Conservation (phyloP, 768 basidiomycete species). For the Podaxis carcinomalis region DNA sequence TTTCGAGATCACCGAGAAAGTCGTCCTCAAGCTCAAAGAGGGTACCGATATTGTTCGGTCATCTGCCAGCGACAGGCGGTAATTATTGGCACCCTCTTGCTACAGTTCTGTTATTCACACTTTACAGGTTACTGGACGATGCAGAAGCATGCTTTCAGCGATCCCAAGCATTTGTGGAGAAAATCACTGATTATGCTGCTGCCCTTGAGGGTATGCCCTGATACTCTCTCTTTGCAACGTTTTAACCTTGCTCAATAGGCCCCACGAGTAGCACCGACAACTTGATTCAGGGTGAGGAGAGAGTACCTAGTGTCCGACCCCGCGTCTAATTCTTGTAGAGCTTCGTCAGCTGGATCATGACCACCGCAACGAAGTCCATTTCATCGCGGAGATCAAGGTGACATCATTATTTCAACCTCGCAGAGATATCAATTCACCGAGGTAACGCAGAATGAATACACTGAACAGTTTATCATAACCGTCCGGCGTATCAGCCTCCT, state of each 20-base stretch:
- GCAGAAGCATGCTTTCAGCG: slow-evolving; percentile 50
- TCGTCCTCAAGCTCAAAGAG: slow-evolving; percentile 48
- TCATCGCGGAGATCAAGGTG: slow-evolving; percentile 55
- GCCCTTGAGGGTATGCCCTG: slow-evolving; percentile 44
- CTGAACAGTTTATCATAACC: slow-evolving; percentile 57
- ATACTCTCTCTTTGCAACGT: slow-evolving; percentile 29
- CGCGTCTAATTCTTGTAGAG: slow-evolving; percentile 33
- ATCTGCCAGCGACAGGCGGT: slow-evolving; percentile 45
- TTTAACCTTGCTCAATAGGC: slow-evolving; percentile 24
- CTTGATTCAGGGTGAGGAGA: slow-evolving; percentile 4
- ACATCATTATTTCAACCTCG: not conserved
- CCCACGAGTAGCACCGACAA: not conserved
- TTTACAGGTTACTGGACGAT: slow-evolving; percentile 51
- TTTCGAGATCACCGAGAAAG: slow-evolving; percentile 50
- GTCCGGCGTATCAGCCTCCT: slow-evolving; percentile 75
- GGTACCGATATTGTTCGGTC: slow-evolving; percentile 59
- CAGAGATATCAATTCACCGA: slow-evolving; percentile 19
- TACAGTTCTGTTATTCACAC: not conserved
- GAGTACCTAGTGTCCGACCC: not conserved
- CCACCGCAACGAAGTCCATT: slow-evolving; percentile 57
- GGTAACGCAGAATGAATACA: slow-evolving; percentile 61
- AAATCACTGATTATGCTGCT: slow-evolving; percentile 45
- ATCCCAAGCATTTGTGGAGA: slow-evolving; percentile 57
- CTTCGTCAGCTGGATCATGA: slow-evolving; percentile 58
- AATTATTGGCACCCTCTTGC: slow-evolving; percentile 13